Conservation (phyloP, 2,329 filamentous ascomycete species). For the Sporothrix schenckii region DNA sequence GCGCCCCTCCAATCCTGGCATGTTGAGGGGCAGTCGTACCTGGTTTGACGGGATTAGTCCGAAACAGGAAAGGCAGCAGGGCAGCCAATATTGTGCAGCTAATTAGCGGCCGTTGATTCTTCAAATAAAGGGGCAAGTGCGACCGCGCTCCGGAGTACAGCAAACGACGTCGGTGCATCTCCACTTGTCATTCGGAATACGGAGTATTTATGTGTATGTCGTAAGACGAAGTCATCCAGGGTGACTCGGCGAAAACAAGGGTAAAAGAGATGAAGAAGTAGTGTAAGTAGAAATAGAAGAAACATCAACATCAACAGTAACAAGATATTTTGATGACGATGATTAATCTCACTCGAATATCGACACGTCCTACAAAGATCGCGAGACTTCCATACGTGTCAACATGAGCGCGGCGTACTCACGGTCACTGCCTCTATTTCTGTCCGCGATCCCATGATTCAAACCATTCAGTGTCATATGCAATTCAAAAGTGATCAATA, state of each 20-base stretch:
- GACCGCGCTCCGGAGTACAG: too few species aligned
- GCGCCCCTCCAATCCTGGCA: conserved; percentile 8
- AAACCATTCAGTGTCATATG: neutral
- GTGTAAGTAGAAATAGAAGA: too few species aligned
- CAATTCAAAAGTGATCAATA: neutral
- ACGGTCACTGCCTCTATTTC: neutral
- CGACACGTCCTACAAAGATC: neutral
- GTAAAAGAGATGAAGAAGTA: neutral
- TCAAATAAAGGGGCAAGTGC: conserved; percentile 17
- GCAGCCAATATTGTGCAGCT: neutral
- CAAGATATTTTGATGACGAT: too few species aligned
- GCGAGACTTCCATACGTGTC: too few species aligned
- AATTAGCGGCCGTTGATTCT: conserved; percentile 25
- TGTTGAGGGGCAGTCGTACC: neutral
- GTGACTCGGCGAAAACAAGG: neutral
- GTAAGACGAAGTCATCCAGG: neutral
- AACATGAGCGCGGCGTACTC: neutral
- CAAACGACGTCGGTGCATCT: neutral
- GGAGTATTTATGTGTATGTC: too few species aligned
- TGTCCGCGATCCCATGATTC: too few species aligned
- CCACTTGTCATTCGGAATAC: neutral
- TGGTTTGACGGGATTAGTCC: neutral
- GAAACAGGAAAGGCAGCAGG: neutral
- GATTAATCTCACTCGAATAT: too few species aligned
- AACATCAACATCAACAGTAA: too few species aligned